Conservation (phyloP, 768 basidiomycete species). For the Cyclocybe cylindracea region DNA sequence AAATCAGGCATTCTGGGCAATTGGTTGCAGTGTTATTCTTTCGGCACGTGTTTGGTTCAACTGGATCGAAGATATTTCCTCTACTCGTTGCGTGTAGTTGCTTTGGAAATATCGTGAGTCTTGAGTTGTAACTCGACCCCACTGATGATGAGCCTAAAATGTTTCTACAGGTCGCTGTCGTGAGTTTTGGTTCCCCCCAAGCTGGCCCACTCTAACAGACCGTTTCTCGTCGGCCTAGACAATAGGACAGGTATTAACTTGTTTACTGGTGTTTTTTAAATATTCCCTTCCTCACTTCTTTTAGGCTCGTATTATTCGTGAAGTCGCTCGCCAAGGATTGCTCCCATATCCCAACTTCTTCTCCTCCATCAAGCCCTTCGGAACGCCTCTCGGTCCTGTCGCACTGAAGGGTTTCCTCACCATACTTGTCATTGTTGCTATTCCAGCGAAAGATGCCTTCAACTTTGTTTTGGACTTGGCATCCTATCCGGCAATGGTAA, state of each 20-base stretch:
- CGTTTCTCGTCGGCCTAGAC: conserved; percentile 15
- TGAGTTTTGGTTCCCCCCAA: conserved; percentile 9
- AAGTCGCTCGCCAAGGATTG: conserved; percentile 54
- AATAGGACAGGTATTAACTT: conserved; percentile 24
- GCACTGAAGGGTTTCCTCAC: conserved; percentile 40
- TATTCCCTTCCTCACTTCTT: background rate
- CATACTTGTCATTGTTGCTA: conserved; percentile 39
- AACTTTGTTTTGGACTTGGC: conserved; percentile 40
- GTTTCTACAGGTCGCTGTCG: conserved; percentile 28
- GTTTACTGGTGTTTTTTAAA: background rate
- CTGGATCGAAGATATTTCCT: conserved; percentile 28
- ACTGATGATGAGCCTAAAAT: background rate
- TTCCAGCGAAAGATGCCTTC: conserved; percentile 37
- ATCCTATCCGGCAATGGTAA: conserved; percentile 39
- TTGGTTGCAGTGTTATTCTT: conserved; percentile 37
- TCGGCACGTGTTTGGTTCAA: conserved; percentile 28
- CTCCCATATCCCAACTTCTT: conserved; percentile 50
- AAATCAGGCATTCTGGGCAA: conserved; percentile 33
- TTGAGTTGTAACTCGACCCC: background rate
- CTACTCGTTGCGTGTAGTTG: conserved; percentile 33
- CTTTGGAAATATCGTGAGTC: conserved; percentile 38
- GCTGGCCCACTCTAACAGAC: background rate
- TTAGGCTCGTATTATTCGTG: conserved; percentile 47
- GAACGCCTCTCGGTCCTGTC: conserved; percentile 46
- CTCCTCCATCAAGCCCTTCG: conserved; percentile 48